A percentile compares a stretch with the other conserved stretches of the same genome.
These are phyloP conservation scores for Cinnamomum micranthum DNA, from an alignment of 164 flowering plant genomes.

Conservation along the genomic window DNA sequence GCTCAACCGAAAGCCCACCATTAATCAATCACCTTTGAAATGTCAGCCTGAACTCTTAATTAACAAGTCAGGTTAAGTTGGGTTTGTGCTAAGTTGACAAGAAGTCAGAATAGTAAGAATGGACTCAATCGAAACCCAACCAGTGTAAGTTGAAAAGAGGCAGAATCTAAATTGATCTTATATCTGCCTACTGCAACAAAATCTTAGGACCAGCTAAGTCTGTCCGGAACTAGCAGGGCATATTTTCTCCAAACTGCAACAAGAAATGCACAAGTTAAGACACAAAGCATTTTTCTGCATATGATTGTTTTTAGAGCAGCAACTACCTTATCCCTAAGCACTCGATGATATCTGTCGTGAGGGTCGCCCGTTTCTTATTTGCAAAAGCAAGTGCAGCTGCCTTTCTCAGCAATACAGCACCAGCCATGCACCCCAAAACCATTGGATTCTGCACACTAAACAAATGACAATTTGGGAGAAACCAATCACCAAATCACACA, in stretches of 20 bases:
- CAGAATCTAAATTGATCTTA: too few species aligned
- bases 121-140: too few species aligned
- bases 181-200: too few species aligned
- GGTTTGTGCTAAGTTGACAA: too few species aligned
- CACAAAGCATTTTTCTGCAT: not conserved
- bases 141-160: too few species aligned
- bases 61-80: too few species aligned
- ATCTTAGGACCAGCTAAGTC: too few species aligned
- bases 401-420: slow-evolving; percentile 69
- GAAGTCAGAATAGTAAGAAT: too few species aligned
- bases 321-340: slow-evolving; percentile 72
- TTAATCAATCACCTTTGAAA: too few species aligned
- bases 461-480: slow-evolving; percentile 6
- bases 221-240: slow-evolving; percentile 30
- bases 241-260: slow-evolving; percentile 82
- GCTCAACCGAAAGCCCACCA: too few species aligned
- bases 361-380: slow-evolving; percentile 72
- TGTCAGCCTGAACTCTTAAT: too few species aligned
- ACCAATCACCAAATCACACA: slow-evolving; percentile 3
- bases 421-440: slow-evolving; percentile 85
- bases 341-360: slow-evolving; percentile 85
- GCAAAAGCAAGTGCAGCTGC: slow-evolving; percentile 84
- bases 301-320: not conserved
- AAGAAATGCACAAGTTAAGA: slow-evolving; percentile 5
- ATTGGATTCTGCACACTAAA: slow-evolving; percentile 52